phyloP scores from a whole-genome alignment of 192 early-diverging fungal genomes.

The Haplosporangium gracile region DNA sequence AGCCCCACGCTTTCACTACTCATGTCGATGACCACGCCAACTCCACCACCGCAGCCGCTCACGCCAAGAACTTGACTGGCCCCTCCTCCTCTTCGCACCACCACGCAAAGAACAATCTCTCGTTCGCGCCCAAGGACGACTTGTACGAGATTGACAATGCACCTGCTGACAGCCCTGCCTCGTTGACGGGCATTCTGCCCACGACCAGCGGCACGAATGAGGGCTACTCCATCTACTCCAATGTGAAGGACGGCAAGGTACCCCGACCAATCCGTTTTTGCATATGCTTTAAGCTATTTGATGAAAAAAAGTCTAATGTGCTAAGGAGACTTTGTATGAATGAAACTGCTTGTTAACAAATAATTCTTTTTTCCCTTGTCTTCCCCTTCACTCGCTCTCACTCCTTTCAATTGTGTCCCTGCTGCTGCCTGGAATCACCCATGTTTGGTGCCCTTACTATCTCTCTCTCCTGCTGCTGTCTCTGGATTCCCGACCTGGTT shows the following conservation, averaged over 20 bases:
- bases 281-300: background rate
- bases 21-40: background rate
- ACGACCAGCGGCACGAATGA: slow-evolving; percentile 12
- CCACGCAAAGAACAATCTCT: background rate
- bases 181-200: background rate
- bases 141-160: slow-evolving; percentile 1
- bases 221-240: slow-evolving; percentile 56
- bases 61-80: background rate
- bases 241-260: slow-evolving; percentile 51
- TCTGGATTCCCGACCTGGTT: background rate
- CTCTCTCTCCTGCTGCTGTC: background rate
- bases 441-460: background rate
- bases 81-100: background rate
- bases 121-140: background rate
- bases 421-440: background rate
- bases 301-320: background rate
- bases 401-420: background rate
- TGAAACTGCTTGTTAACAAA: background rate
- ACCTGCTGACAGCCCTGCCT: background rate
- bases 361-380: background rate
- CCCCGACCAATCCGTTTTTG: background rate
- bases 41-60: background rate
- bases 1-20: background rate
- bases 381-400: background rate
- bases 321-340: background rate